Evolutionary conservation across 75 land plant genomes (phyloP), one percentile per base, ranked within the genome.

Genomic region (Pinus albicaulis): DNA sequence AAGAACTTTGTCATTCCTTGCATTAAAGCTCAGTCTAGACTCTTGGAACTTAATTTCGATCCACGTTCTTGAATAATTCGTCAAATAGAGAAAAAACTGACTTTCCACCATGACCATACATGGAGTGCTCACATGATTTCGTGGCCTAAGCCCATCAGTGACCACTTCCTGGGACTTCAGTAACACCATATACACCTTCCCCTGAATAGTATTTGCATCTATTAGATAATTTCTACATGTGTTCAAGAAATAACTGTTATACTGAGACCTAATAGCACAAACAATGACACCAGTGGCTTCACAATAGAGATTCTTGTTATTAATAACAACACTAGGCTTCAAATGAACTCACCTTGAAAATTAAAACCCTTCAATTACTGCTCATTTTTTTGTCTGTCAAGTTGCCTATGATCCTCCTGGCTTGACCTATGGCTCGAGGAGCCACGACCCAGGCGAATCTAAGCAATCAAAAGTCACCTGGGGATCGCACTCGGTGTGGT

Each of bases 21-120:
- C 79, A 83, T 86, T 90, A n/a, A n/a, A 74, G 70, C 57, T 86
- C 79, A 88, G 63, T 25, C 96, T 90, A 23, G 94, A 89, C 76
- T 95, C 96, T 65, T 96, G 88, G 71, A 93, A 95, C 88, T 95
- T 96, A 66, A 95, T 89, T 20, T 96, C 96, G 66, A 93, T 91
- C 0, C 98, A 94, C 44, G 96, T 91, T 23, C 98, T 96, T 5
- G 92, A 96, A 65, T 88, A 81, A 76, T 89, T 93, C 25, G 94
- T 93, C 44, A 95, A 79, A 57, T 83, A 75, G 0, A 88, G 72
- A 19, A 85, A 69, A 70, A 96, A 76, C 65, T 96, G 87, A 17
- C 87, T 87, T 19, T 82, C 78, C 23, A 82, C 66, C 1, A 92
- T 94, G 1, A 94, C 92, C 66, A 84, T 84, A 74, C 93, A 96